Percentiles rank a stretch among this genome's conserved stretches.
phyloP scores from a whole-genome alignment of 2,329 filamentous ascomycete genomes.

The Trichophyton schoenleinii region DNA sequence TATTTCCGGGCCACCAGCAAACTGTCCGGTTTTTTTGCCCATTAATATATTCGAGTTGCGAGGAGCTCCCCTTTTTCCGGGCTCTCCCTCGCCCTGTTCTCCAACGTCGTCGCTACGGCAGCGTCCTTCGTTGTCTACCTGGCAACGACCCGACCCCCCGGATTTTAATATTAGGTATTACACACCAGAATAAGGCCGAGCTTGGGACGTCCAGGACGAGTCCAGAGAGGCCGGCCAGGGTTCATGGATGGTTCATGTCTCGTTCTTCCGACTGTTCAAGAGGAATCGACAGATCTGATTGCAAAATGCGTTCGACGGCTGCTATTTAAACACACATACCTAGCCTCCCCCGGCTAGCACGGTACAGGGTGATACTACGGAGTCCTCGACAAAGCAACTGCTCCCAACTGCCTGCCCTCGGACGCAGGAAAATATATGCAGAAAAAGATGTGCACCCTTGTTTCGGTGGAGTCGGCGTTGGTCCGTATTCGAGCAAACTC shows the following conservation, averaged over 20 bases:
- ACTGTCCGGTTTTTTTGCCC: neutral
- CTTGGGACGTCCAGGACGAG: neutral
- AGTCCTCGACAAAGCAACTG: too few species aligned
- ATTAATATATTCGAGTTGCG: neutral
- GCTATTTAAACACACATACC: neutral
- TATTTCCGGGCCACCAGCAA: neutral
- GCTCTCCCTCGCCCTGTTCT: neutral
- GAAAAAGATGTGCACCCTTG: neutral
- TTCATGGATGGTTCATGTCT: neutral
- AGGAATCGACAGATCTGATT: neutral
- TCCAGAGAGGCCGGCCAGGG: neutral
- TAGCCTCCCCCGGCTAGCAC: neutral
- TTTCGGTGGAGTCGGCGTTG: conserved; percentile 1
- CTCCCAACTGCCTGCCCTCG: neutral
- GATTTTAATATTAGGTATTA: neutral
- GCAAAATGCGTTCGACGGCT: neutral
- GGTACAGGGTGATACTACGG: neutral
- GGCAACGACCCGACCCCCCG: neutral
- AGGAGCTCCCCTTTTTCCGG: neutral
- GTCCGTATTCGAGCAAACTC: neutral
- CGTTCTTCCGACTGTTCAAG: neutral
- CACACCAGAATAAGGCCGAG: neutral
- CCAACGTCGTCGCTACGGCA: neutral
- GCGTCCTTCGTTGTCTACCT: neutral
- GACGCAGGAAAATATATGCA: neutral